Percentiles rank a stretch among this genome's conserved stretches.
These are phyloP conservation scores for Pseudogymnoascus sp. DNA, from an alignment of 2,329 filamentous ascomycete genomes.

Conservation along the genomic window DNA sequence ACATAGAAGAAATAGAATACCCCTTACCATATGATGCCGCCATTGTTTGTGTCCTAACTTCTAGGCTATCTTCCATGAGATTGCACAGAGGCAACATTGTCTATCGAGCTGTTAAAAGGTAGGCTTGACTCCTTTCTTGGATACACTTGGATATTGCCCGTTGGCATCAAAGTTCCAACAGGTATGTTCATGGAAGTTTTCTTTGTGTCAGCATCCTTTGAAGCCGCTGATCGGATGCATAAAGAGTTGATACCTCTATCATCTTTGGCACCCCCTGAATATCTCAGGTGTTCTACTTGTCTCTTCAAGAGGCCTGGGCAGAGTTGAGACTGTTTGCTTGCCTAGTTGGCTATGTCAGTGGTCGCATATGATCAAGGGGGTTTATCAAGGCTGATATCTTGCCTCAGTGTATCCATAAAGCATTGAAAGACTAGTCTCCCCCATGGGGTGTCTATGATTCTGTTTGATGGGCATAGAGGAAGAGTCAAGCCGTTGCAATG, in stretches of 20 bases:
- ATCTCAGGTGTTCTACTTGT: background rate
- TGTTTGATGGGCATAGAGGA: background rate
- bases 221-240: background rate
- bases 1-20: constrained; percentile 13
- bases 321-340: background rate
- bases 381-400: background rate
- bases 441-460: background rate
- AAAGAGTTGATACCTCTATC: background rate
- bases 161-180: background rate
- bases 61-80: background rate
- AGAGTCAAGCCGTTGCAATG: background rate
- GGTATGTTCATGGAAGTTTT: background rate
- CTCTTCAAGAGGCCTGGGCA: background rate
- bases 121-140: background rate
- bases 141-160: background rate
- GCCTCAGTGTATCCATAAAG: background rate
- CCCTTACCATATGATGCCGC: constrained; percentile 6
- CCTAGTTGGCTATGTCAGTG: background rate
- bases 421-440: background rate
- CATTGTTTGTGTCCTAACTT: background rate
- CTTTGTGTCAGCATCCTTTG: background rate
- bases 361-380: background rate
- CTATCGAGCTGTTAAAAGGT: background rate
- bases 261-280: background rate
- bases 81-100: background rate